These are phyloP conservation scores for Fusarium succisae DNA, from an alignment of 2,329 filamentous ascomycete species.

Conservation along the genomic window DNA sequence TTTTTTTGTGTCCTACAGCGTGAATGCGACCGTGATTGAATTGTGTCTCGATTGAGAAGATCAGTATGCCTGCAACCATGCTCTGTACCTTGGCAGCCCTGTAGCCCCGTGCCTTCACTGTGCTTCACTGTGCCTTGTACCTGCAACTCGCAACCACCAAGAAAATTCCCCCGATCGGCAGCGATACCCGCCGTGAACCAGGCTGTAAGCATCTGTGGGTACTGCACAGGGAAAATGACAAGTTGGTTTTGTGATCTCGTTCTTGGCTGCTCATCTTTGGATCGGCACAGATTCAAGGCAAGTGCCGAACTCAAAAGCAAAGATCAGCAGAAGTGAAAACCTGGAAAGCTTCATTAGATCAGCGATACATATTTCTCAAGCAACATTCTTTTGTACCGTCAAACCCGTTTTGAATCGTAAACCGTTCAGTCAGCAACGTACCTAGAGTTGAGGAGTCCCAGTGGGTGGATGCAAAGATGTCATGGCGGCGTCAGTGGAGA, in stretches of 20 bases:
- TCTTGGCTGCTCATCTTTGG: neutral
- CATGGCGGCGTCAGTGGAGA: neutral
- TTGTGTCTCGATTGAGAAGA: neutral
- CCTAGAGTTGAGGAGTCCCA: too few species aligned
- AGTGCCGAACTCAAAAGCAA: constrained; percentile 11
- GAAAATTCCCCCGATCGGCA: neutral
- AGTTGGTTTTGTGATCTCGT: neutral
- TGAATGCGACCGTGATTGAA: neutral
- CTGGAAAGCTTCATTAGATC: neutral
- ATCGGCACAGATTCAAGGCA: neutral
- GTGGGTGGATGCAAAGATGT: neutral
- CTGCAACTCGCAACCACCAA: neutral
- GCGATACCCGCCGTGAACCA: neutral
- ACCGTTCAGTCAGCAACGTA: neutral
- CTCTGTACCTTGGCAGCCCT: neutral
- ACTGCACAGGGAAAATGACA: neutral
- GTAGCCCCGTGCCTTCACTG: neutral
- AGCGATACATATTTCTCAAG: neutral
- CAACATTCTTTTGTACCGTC: neutral
- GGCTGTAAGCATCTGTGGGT: neutral
- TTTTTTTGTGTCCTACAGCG: neutral
- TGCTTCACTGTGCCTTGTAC: neutral
- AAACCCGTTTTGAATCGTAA: neutral
- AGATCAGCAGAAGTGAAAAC: neutral
- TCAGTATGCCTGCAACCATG: neutral